These are phyloP conservation scores for Amanita polypyramis DNA, from an alignment of 768 basidiomycete genomes.

Conservation along the genomic window DNA sequence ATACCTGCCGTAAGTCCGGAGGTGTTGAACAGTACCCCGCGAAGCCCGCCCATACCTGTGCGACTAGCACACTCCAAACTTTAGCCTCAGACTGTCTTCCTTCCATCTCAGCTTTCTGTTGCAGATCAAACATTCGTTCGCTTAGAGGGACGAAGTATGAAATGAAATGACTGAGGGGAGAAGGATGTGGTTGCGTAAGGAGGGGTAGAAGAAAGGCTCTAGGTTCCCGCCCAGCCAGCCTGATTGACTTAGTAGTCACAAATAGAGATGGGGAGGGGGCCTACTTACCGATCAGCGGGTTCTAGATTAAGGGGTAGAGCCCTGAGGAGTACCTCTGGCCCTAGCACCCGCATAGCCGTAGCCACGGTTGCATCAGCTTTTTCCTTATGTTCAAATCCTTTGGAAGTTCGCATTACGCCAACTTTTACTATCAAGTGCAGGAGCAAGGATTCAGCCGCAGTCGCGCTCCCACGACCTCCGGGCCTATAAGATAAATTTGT, in stretches of 20 bases:
- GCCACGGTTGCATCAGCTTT: conserved; percentile 72
- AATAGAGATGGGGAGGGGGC: conserved; percentile 14
- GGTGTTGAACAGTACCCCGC: conserved; percentile 84
- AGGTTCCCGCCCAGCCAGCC: conserved; percentile 67
- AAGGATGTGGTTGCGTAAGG: conserved; percentile 69
- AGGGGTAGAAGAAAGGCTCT: conserved; percentile 89
- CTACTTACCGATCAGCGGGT: conserved; percentile 68
- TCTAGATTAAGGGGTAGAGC: conserved; percentile 82
- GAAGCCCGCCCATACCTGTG: conserved; percentile 89
- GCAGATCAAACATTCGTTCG: conserved; percentile 84
- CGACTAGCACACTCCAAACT: conserved; percentile 89
- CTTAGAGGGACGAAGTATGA: conserved; percentile 90
- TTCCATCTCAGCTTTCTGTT: conserved; percentile 68
- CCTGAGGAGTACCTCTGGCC: conserved; percentile 69
- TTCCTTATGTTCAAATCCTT: conserved; percentile 86
- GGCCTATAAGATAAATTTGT: conserved; percentile 43
- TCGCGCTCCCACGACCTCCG: conserved; percentile 23
- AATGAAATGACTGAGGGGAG: conserved; percentile 78
- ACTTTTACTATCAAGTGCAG: conserved; percentile 60
- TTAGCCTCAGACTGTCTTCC: conserved; percentile 79
- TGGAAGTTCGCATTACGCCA: conserved; percentile 64
- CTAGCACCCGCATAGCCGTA: conserved; percentile 74
- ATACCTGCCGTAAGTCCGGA: conserved; percentile 61
- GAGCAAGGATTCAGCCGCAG: conserved; percentile 63
- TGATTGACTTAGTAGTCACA: conserved; percentile 15